Base-by-base conservation (phyloP, 1,284 basidiomycete genomes). In the Prillingera fragicola region DNA sequence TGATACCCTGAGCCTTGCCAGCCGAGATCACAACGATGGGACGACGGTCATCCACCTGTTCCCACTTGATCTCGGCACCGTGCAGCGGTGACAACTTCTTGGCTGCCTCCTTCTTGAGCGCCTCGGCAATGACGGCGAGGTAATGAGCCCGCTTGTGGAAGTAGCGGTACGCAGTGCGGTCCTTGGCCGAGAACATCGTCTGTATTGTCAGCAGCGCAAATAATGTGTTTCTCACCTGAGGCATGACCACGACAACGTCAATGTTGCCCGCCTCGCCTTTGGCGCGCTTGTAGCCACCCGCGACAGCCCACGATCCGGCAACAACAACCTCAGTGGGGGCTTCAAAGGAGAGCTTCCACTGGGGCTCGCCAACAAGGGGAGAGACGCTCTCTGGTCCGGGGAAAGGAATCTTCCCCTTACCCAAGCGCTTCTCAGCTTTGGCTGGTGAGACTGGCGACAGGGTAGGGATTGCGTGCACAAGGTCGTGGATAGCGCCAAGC, bases 61-160 rank as follows among this genome's bases (percentile, higher is more conserved):
- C 78, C 67, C 67, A 69, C 3, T 87, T 82, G 13, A 79, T 77
- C 7, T 76, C 72, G 0, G 77, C 69, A 2, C 82, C 83, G 17
- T 79, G 75, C 57, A 85, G 87, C 13, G 70, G 69, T 8, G 79
- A 70, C 5, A 83, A 79, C 10, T 84, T 77, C 27, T 70, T 75
- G 27, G 73, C 67, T 18, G 71, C 65, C 34, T 70, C 71, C 46
- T 50, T 60, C 34, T 44, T 52, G 28, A 96, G 68, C 1, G 80
- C 79, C 8, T 80, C 76, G 3, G 85, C 87, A 39, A 98, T 74
- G 4, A 80, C 79, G 8, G 90, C 84, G 12, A 97, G 78, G 71
- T 91, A 99, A 65, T 85, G 92, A 0, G 87, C 84, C 33, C 87
- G 77, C 69, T 98, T 98, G 67, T 94, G 85, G 64, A 94, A 92